These are phyloP conservation scores for Barnettozyma hawaiiensis DNA, from an alignment of 1,139 yeast genomes.

Conservation along the genomic window DNA sequence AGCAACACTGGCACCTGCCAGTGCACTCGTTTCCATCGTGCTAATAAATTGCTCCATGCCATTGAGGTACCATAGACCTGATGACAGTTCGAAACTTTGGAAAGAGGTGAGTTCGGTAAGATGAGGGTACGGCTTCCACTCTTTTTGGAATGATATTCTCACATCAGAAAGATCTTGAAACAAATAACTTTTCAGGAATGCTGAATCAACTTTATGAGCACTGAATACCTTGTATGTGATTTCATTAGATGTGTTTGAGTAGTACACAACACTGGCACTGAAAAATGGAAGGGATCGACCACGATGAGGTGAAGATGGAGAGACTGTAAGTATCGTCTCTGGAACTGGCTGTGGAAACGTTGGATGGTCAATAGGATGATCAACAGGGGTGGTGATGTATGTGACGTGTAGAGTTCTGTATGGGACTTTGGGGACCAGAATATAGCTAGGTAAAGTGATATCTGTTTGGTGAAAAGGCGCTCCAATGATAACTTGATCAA, in stretches of 20 bases:
- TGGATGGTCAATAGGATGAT: slow-evolving; percentile 14
- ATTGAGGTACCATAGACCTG: slow-evolving; percentile 35
- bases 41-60: slow-evolving; percentile 40
- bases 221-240: slow-evolving; percentile 40
- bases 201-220: slow-evolving; percentile 19
- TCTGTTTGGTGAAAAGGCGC: slow-evolving; percentile 33
- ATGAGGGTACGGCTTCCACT: slow-evolving; percentile 38
- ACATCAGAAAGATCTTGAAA: slow-evolving; percentile 20
- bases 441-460: slow-evolving; percentile 20
- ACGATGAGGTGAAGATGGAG: slow-evolving; percentile 15
- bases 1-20: slow-evolving; percentile 42
- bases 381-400: slow-evolving; percentile 20
- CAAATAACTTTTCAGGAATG: slow-evolving; percentile 25
- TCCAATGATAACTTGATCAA: slow-evolving; percentile 39
- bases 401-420: slow-evolving; percentile 31
- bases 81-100: slow-evolving; percentile 27
- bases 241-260: slow-evolving; percentile 24
- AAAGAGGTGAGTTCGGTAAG: slow-evolving; percentile 26
- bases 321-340: slow-evolving; percentile 28
- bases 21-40: slow-evolving; percentile 45
- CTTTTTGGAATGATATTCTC: slow-evolving; percentile 25
- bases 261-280: slow-evolving; percentile 28
- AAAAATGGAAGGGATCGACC: slow-evolving; percentile 26
- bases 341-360: slow-evolving; percentile 25
- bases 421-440: slow-evolving; percentile 18